A percentile compares a stretch with the other conserved stretches of the same genome.
Conservation (phyloP, 768 basidiomycete species). For the Naganishia kalamii region DNA sequence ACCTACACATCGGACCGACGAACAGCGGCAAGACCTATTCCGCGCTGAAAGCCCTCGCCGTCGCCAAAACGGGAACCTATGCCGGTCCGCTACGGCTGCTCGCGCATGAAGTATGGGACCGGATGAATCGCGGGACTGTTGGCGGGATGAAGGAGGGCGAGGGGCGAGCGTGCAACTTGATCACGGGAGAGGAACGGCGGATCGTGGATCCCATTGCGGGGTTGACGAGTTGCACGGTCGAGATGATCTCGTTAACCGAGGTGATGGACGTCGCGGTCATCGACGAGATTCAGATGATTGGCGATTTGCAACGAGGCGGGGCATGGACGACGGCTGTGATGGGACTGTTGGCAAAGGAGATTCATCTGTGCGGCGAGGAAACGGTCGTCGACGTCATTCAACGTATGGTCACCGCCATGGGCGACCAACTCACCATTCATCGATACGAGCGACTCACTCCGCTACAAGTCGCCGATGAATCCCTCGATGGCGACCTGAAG, state of each 20-base stretch:
- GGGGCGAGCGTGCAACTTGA: constrained; percentile 68
- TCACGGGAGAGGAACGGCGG: constrained; percentile 85
- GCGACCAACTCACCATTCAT: constrained; percentile 72
- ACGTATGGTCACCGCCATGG: constrained; percentile 59
- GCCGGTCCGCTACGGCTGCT: constrained; percentile 87
- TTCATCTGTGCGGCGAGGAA: constrained; percentile 95
- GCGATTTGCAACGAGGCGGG: constrained; percentile 66
- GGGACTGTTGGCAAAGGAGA: constrained; percentile 65
- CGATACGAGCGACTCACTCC: constrained; percentile 85
- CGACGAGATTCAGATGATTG: constrained; percentile 96
- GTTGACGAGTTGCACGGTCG: constrained; percentile 79
- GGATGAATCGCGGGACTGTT: constrained; percentile 84
- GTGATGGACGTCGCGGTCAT: constrained; percentile 74
- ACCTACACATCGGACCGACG: constrained; percentile 95
- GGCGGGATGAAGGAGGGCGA: constrained; percentile 59
- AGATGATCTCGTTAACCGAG: constrained; percentile 62
- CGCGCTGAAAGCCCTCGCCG: constrained; percentile 79
- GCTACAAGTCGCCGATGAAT: constrained; percentile 61
- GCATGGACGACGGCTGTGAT: constrained; percentile 80
- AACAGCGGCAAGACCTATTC: constrained; percentile 96
- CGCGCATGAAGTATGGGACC: constrained; percentile 88
- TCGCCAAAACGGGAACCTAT: constrained; percentile 67
- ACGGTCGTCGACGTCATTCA: constrained; percentile 75
- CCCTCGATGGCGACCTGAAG: constrained; percentile 58
- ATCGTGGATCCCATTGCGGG: constrained; percentile 57